Percentiles rank a stretch among this genome's conserved stretches.
Evolutionary conservation across 2,329 filamentous ascomycete genomes (phyloP).

Genomic region (Pseudopyrenochaeta lycopersici): DNA sequence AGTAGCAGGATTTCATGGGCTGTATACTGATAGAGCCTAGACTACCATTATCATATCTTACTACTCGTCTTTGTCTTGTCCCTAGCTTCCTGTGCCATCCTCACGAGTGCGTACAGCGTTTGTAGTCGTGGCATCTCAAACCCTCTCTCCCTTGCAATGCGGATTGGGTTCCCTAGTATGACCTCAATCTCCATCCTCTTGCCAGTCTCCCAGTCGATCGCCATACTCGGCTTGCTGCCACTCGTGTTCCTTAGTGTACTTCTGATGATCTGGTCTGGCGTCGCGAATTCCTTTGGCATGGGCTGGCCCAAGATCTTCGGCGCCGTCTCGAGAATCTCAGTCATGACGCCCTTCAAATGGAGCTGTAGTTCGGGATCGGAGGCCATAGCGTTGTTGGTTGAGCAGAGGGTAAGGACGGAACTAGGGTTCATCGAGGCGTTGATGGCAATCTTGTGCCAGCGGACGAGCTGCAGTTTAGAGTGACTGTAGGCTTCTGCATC

Average conservation of each 20-base stretch:
- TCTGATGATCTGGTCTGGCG: slow-evolving; percentile 68
- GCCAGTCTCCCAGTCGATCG: slow-evolving; percentile 74
- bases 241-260: slow-evolving; percentile 69
- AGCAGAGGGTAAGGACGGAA: slow-evolving; percentile 71
- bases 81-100: slow-evolving; percentile 67
- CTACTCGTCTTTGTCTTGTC: slow-evolving; percentile 47
- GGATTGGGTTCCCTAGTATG: slow-evolving; percentile 74
- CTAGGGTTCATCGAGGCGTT: slow-evolving; percentile 80
- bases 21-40: no score
- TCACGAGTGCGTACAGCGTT: slow-evolving; percentile 71
- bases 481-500: slow-evolving; percentile 73
- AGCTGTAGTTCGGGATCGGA: slow-evolving; percentile 68
- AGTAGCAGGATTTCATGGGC: no score
- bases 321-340: slow-evolving; percentile 72
- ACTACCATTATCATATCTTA: slow-evolving; percentile 10
- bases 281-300: slow-evolving; percentile 68
- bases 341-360: slow-evolving; percentile 73
- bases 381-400: slow-evolving; percentile 72
- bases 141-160: slow-evolving; percentile 69
- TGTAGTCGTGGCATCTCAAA: slow-evolving; percentile 73
- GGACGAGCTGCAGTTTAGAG: slow-evolving; percentile 72
- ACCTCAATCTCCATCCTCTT: slow-evolving; percentile 75
- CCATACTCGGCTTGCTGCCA: slow-evolving; percentile 71
- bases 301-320: slow-evolving; percentile 69
- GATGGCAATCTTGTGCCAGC: slow-evolving; percentile 81